Conservation (phyloP, 1,139 yeast species). For the Waltiozyma sp. region DNA sequence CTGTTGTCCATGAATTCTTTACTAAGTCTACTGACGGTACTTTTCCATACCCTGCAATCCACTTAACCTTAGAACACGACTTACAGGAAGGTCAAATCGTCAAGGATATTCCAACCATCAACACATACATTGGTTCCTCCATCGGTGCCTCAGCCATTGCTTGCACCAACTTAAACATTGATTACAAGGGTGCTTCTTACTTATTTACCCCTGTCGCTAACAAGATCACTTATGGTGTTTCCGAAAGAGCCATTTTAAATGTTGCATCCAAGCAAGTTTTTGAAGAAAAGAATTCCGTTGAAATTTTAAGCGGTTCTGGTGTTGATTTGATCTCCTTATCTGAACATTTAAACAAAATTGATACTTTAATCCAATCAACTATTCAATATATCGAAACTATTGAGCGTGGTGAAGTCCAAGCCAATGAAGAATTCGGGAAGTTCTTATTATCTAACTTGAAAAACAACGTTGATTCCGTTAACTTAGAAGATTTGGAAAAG, state of each 20-base stretch:
- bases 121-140: constrained; percentile 68
- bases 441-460: constrained; percentile 60
- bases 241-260: constrained; percentile 50
- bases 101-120: constrained; percentile 36
- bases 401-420: constrained; percentile 32
- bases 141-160: constrained; percentile 44
- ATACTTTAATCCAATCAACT: constrained; percentile 45
- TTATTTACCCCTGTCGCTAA: constrained; percentile 74
- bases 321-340: constrained; percentile 41
- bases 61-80: constrained; percentile 49
- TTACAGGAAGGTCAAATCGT: constrained; percentile 29
- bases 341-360: constrained; percentile 44
- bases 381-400: constrained; percentile 37
- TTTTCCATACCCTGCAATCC: constrained; percentile 69
- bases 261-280: constrained; percentile 25
- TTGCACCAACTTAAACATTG: constrained; percentile 28
- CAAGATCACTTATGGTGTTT: constrained; percentile 47
- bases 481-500: constrained; percentile 45
- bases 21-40: constrained; percentile 57
- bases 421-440: constrained; percentile 53
- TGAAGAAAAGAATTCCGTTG: constrained; percentile 15
- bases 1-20: constrained; percentile 80
- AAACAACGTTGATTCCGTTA: constrained; percentile 32
- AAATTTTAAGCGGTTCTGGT: constrained; percentile 19
- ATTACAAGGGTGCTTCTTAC: constrained; percentile 46